Evolutionary conservation across 352 stramenopile species (phyloP).

Genomic region (Pythium coloratum): DNA sequence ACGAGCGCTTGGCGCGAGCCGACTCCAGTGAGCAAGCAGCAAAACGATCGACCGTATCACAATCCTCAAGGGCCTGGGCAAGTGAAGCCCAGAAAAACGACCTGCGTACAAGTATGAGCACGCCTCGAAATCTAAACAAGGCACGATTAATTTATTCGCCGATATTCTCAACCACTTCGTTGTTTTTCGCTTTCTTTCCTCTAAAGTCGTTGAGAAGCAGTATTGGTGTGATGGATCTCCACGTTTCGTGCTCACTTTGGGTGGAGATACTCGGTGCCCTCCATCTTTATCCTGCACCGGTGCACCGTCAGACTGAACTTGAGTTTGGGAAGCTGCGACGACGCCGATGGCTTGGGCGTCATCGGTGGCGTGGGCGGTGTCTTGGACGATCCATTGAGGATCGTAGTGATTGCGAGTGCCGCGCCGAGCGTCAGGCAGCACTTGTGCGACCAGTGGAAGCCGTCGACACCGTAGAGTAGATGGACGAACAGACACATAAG

Average conservation of each 20-base stretch:
- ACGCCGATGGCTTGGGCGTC: conserved; percentile 50
- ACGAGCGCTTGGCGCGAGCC: conserved; percentile 13
- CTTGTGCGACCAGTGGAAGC: conserved; percentile 87
- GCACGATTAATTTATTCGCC: conserved; percentile 37
- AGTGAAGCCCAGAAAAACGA: conserved; percentile 12
- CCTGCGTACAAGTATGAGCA: neutral
- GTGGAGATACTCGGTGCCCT: conserved; percentile 70
- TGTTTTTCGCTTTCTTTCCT: neutral
- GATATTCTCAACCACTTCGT: conserved; percentile 28
- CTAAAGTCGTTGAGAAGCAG: neutral
- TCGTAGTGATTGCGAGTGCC: conserved; percentile 78
- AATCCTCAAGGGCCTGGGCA: conserved; percentile 22
- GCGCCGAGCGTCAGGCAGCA: conserved; percentile 80
- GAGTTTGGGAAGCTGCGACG: conserved; percentile 67
- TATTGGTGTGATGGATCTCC: no score
- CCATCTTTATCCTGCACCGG: conserved; percentile 78
- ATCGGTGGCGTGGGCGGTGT: conserved; percentile 31
- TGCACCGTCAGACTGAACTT: conserved; percentile 82
- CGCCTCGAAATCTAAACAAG: conserved; percentile 19
- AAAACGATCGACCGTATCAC: conserved; percentile 3
- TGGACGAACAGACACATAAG: conserved; percentile 86
- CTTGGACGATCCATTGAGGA: conserved; percentile 65
- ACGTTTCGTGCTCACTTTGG: conserved; percentile 23
- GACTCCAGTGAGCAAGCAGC: conserved; percentile 8
- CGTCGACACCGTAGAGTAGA: conserved; percentile 78